Conservation (phyloP, 148 eudicot genomes). For the Rhododendron henanense region DNA sequence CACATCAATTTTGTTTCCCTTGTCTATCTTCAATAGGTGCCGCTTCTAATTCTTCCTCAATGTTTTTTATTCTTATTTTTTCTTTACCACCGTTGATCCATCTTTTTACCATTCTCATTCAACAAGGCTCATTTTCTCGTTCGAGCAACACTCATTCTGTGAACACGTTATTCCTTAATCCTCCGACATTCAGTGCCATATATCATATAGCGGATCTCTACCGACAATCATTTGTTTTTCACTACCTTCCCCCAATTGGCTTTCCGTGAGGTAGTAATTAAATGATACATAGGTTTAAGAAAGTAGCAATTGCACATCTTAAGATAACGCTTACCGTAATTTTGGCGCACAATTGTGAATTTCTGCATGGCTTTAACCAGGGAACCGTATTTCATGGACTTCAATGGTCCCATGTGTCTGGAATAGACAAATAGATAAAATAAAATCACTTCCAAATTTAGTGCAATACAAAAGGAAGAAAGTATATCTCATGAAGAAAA, state of each 20-base stretch:
- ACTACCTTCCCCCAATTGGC: not conserved
- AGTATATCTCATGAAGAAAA: not conserved
- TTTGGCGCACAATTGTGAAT: conserved; percentile 75
- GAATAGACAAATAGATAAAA: conserved; percentile 15
- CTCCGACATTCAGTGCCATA: not conserved
- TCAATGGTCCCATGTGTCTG: conserved; percentile 89
- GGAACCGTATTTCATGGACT: conserved; percentile 55
- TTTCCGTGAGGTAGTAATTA: not conserved
- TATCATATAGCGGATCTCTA: not conserved
- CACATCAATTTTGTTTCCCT: not conserved
- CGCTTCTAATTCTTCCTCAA: not conserved
- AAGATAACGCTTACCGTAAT: conserved; percentile 54
- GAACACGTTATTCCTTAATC: not conserved
- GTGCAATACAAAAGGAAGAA: not conserved
- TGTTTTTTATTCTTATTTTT: not conserved
- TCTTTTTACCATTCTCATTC: not conserved
- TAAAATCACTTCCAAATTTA: not conserved
- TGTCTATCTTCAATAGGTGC: not conserved
- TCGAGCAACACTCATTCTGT: not conserved
- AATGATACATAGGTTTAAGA: not conserved
- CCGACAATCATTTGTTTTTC: not conserved
- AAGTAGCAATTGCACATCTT: not conserved
- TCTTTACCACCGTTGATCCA: not conserved
- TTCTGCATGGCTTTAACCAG: conserved; percentile 65
- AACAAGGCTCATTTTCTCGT: not conserved